Percentiles rank a stretch among this genome's conserved stretches.
These are phyloP conservation scores for Tothia fuscella DNA, from an alignment of 2,329 filamentous ascomycete genomes.

Conservation along the genomic window DNA sequence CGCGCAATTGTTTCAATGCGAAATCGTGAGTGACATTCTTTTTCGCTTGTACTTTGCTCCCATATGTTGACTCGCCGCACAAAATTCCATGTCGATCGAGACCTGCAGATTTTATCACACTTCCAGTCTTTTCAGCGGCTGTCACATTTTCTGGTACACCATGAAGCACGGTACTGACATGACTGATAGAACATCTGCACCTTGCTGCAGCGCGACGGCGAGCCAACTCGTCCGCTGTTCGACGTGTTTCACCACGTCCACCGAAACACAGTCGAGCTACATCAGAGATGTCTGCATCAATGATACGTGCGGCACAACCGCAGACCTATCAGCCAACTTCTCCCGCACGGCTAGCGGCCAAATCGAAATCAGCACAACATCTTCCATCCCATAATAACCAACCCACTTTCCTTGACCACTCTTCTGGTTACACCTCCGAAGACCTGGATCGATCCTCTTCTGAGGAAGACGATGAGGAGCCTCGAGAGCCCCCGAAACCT, in stretches of 20 bases:
- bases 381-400: slow-evolving; percentile 1
- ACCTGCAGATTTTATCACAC: too few relatives aligned
- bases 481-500: slow-evolving; percentile 2
- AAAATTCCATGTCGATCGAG: too few relatives aligned
- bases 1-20: slow-evolving; percentile 56
- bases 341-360: slow-evolving; percentile 4
- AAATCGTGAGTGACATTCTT: slow-evolving; percentile 9
- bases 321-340: slow-evolving; percentile 15
- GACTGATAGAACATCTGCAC: slow-evolving; percentile 1
- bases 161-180: neutral
- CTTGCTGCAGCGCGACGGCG: slow-evolving; percentile 25
- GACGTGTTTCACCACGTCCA: slow-evolving; percentile 28
- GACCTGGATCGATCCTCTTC: slow-evolving; percentile 7
- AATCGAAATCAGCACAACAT: slow-evolving; percentile 8
- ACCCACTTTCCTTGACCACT: neutral
- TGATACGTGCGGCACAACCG: neutral
- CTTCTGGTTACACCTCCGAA: slow-evolving; percentile 5
- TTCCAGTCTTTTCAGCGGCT: too few relatives aligned
- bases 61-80: too few relatives aligned
- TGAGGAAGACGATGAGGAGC: slow-evolving; percentile 13
- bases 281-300: slow-evolving; percentile 26
- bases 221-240: slow-evolving; percentile 33
- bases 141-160: too few relatives aligned
- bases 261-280: slow-evolving; percentile 34
- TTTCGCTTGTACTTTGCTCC: too few relatives aligned